Conservation (phyloP, 306 rosid species). For the Cotoneaster glaucophyllus region DNA sequence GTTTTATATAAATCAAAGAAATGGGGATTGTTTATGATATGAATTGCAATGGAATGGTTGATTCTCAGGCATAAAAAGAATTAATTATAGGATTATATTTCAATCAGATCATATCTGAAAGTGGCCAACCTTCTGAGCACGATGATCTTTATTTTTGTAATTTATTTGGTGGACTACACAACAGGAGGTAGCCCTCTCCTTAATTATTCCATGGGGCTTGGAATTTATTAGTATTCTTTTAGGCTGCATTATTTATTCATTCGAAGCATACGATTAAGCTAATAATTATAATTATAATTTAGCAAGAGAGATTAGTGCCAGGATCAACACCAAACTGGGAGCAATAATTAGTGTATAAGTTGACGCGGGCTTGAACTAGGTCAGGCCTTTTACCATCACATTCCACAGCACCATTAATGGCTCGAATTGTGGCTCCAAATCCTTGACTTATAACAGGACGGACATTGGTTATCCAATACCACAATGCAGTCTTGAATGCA, state of each 20-base stretch:
- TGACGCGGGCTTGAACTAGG: constrained; percentile 16
- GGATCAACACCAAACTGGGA: constrained; percentile 17
- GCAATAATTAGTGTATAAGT: constrained; percentile 16
- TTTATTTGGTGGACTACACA: too few species aligned
- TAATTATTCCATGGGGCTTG: too few species aligned
- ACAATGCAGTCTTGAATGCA: constrained; percentile 16
- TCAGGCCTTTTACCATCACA: neutral
- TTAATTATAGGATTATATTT: too few species aligned
- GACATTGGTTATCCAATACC: constrained; percentile 26
- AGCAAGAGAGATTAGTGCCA: constrained; percentile 25
- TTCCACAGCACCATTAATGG: constrained; percentile 18
- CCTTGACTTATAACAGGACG: constrained; percentile 12
- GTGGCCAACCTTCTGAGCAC: too few species aligned
- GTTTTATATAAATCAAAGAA: too few species aligned
- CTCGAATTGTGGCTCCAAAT: constrained; percentile 25
- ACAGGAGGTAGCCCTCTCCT: neutral
- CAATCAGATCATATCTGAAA: too few species aligned
- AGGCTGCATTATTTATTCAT: neutral
- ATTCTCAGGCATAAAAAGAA: too few species aligned
- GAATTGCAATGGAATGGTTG: too few species aligned
- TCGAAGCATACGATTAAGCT: neutral
- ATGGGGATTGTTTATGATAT: too few species aligned
- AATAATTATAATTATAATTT: neutral
- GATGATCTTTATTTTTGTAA: too few species aligned
- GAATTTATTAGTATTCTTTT: too few species aligned